phyloP scores from a whole-genome alignment of 805 yeast genomes.

The Wickerhamomyces sydowiorum region DNA sequence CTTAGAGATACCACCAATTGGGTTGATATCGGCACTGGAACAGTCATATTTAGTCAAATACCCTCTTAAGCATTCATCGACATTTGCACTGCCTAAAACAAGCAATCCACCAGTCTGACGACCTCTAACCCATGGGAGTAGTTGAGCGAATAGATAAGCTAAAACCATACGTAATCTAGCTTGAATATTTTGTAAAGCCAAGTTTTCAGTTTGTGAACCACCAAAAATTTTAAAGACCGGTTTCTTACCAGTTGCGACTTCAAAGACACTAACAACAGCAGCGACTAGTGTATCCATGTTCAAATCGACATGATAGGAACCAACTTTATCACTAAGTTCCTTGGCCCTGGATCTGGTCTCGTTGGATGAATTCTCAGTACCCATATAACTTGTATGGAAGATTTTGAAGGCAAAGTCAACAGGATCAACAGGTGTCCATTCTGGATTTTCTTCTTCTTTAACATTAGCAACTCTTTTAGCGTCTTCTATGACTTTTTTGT shows the following conservation, averaged over 20 bases:
- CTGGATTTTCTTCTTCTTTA: conserved; percentile 29
- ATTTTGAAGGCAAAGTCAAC: conserved; percentile 69
- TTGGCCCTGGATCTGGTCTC: conserved; percentile 86
- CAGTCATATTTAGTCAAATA: conserved; percentile 96
- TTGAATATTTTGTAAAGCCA: conserved; percentile 95
- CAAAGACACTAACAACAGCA: conserved; percentile 71
- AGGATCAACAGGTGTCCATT: conserved; percentile 69
- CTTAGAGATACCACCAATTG: conserved; percentile 98
- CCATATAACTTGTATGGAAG: conserved; percentile 93
- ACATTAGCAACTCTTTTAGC: conserved; percentile 62
- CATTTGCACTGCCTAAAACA: conserved; percentile 94
- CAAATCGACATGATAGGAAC: conserved; percentile 85
- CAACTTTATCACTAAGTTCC: conserved; percentile 66
- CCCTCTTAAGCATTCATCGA: conserved; percentile 94
- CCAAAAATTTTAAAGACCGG: conserved; percentile 93
- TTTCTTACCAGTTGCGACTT: conserved; percentile 81
- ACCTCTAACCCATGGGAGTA: conserved; percentile 91
- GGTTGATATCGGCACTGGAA: conserved; percentile 95
- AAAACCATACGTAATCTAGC: conserved; percentile 94
- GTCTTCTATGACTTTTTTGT: conserved; percentile 72
- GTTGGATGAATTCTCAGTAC: conserved; percentile 83
- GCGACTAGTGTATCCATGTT: conserved; percentile 84
- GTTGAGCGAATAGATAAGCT: conserved; percentile 87
- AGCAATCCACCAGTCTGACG: conserved; percentile 63
- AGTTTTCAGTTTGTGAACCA: conserved; percentile 84